phyloP scores from a whole-genome alignment of 768 basidiomycete species.

The Calocera viscosa region DNA sequence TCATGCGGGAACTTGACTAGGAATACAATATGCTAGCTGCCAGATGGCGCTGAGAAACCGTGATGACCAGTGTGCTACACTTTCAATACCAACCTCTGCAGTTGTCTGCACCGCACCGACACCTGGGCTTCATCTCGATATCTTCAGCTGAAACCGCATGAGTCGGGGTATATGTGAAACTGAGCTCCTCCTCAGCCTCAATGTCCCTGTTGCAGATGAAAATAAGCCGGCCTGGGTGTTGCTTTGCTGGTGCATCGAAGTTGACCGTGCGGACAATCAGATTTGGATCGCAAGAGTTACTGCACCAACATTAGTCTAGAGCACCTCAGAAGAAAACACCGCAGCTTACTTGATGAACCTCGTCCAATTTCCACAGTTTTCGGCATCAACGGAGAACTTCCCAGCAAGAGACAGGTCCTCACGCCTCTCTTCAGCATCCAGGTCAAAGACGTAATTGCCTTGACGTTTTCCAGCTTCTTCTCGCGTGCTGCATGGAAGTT shows the following conservation, averaged over 20 bases:
- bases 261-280: background rate
- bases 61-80: background rate
- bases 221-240: background rate
- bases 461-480: background rate
- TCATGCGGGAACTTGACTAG: too few species aligned
- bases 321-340: background rate
- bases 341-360: background rate
- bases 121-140: background rate
- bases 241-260: background rate
- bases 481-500: background rate
- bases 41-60: background rate
- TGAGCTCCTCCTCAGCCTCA: background rate
- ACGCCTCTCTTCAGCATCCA: slow-evolving; percentile 2
- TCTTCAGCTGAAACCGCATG: background rate
- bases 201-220: background rate
- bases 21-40: background rate
- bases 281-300: background rate
- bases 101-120: background rate
- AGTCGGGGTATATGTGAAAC: background rate
- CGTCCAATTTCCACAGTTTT: background rate
- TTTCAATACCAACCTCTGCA: slow-evolving; percentile 1
- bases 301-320: background rate
- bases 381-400: slow-evolving; percentile 2
- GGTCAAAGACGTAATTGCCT: slow-evolving; percentile 1
- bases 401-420: background rate